These are phyloP conservation scores for Scalesia atractyloides DNA, from an alignment of 129 eudicot genomes.

Conservation along the genomic window DNA sequence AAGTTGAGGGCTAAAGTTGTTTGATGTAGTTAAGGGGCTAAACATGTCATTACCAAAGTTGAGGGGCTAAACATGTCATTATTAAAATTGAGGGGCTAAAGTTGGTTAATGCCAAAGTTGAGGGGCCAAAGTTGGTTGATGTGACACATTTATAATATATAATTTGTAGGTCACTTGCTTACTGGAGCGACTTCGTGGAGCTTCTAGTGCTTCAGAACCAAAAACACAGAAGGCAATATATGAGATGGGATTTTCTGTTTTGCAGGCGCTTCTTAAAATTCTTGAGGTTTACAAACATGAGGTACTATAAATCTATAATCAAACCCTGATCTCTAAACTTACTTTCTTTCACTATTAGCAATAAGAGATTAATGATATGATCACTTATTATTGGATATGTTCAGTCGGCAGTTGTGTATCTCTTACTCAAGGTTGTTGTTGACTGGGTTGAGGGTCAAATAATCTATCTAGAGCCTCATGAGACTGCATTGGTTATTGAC, in stretches of 20 bases:
- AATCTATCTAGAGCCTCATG: constrained; percentile 82
- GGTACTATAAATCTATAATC: constrained; percentile 41
- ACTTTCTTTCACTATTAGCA: constrained; percentile 3
- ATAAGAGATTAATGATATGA: not conserved
- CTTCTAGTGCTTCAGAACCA: constrained; percentile 85
- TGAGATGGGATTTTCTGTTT: constrained; percentile 84
- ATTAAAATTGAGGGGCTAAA: too few relatives aligned
- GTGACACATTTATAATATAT: too few relatives aligned
- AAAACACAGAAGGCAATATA: constrained; percentile 84
- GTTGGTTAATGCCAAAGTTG: too few relatives aligned
- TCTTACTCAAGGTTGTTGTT: constrained; percentile 76
- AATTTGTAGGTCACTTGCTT: constrained; percentile 86
- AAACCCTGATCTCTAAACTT: not conserved
- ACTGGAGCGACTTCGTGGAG: constrained; percentile 95
- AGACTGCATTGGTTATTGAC: constrained; percentile 77
- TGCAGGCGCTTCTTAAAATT: constrained; percentile 68
- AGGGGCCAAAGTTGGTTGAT: too few relatives aligned
- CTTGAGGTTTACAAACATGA: constrained; percentile 86
- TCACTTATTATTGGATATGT: constrained; percentile 12
- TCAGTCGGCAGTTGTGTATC: constrained; percentile 87
- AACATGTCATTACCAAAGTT: too few relatives aligned
- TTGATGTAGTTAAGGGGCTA: too few relatives aligned
- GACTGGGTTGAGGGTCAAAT: constrained; percentile 99
- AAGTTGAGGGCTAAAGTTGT: too few relatives aligned
- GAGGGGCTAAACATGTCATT: too few relatives aligned